Conservation (phyloP, 208 protist species). For the Strigomonas culicis region DNA sequence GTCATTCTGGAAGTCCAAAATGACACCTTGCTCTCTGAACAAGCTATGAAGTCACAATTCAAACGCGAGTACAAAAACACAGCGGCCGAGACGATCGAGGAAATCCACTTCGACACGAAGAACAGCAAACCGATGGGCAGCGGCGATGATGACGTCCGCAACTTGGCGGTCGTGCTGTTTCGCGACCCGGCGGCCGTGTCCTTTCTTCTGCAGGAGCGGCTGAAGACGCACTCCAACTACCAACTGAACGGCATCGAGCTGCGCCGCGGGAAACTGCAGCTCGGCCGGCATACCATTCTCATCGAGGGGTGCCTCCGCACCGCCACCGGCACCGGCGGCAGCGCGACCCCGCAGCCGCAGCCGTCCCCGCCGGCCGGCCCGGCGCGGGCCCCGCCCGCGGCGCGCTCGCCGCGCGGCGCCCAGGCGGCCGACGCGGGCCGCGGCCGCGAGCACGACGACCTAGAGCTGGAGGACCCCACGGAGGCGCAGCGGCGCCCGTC, state of each 20-base stretch:
- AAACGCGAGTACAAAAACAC: too few species aligned
- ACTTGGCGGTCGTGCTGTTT: constrained; percentile 24
- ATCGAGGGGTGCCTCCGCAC: constrained; percentile 36
- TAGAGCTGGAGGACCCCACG: not conserved
- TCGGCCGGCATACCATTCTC: constrained; percentile 40
- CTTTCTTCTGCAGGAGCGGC: constrained; percentile 16
- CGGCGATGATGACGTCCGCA: too few species aligned
- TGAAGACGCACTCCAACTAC: constrained; percentile 18
- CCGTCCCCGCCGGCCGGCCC: not conserved
- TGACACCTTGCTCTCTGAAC: too few species aligned
- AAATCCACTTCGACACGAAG: too few species aligned
- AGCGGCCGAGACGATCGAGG: too few species aligned
- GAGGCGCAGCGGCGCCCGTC: not conserved
- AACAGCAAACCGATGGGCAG: too few species aligned
- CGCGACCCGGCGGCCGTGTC: constrained; percentile 11
- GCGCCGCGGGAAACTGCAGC: constrained; percentile 41
- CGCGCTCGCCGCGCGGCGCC: not conserved
- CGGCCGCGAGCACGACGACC: too few species aligned
- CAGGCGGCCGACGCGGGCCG: not conserved
- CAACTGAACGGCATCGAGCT: constrained; percentile 32
- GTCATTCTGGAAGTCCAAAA: too few species aligned
- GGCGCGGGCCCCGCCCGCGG: constrained; percentile 1
- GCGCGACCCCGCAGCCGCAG: too few species aligned
- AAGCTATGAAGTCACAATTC: too few species aligned
- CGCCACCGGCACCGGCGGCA: not conserved